Evolutionary conservation across 345 rosid genomes (phyloP).

Genomic region (Punica granatum): DNA sequence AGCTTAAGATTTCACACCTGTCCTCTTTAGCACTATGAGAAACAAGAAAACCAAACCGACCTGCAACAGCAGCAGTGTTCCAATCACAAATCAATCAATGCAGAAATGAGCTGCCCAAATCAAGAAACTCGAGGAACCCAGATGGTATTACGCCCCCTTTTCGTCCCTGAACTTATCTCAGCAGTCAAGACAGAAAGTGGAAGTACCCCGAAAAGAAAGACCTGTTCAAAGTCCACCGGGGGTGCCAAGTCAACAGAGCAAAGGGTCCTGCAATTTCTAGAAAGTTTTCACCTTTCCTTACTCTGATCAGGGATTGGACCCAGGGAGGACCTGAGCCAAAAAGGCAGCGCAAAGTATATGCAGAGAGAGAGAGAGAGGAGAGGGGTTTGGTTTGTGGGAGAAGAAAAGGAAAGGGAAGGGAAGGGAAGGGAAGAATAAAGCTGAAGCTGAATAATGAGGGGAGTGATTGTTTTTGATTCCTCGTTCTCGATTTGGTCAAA

Average conservation of each 20-base stretch:
- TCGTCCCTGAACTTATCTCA: neutral
- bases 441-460: neutral
- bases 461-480: slow-evolving; percentile 14
- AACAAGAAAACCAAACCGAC: neutral
- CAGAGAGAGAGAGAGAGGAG: slow-evolving; percentile 5
- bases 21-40: neutral
- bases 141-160: neutral
- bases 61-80: slow-evolving; percentile 1
- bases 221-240: neutral
- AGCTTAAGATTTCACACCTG: neutral
- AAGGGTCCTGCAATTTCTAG: neutral
- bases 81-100: neutral
- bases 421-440: slow-evolving; percentile 4
- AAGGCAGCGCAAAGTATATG: slow-evolving; percentile 2
- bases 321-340: neutral
- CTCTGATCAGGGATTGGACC: neutral
- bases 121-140: neutral
- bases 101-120: neutral
- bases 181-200: neutral
- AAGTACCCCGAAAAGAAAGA: neutral
- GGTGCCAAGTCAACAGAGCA: neutral
- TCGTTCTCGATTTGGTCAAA: slow-evolving; percentile 23
- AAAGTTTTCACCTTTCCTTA: slow-evolving; percentile 1
- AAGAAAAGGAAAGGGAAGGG: neutral
- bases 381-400: neutral